These are phyloP conservation scores for Austroboletus sp. DNA, from an alignment of 1,284 basidiomycete species.

Conservation along the genomic window DNA sequence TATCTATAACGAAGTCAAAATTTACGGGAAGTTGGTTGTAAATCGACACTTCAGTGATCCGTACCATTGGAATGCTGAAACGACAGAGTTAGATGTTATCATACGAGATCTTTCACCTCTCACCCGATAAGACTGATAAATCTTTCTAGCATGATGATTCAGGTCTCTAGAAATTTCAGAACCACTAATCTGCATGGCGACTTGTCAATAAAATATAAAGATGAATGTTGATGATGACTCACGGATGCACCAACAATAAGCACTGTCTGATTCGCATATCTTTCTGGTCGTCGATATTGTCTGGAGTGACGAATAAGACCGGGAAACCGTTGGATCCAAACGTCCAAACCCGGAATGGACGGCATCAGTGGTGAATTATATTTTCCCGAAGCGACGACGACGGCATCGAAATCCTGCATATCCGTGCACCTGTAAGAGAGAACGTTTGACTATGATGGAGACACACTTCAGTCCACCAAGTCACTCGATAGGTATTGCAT, in stretches of 20 bases:
- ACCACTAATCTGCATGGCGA: constrained; percentile 6
- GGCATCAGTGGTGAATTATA: constrained; percentile 16
- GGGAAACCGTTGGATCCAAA: constrained; percentile 37
- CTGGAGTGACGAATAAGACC: constrained; percentile 38
- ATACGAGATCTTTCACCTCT: not conserved
- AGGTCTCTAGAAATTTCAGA: constrained; percentile 15
- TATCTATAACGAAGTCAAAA: constrained; percentile 2
- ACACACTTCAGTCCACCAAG: constrained; percentile 20
- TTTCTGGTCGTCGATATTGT: constrained; percentile 40
- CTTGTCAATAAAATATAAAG: not conserved
- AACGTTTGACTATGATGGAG: not conserved
- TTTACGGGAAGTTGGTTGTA: not conserved
- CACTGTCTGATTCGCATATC: constrained; percentile 37
- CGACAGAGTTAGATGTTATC: not conserved
- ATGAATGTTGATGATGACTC: not conserved
- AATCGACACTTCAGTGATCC: not conserved
- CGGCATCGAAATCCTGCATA: constrained; percentile 18
- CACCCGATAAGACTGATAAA: constrained; percentile 16
- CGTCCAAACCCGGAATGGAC: constrained; percentile 10
- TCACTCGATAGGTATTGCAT: constrained; percentile 26
- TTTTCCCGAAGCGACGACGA: constrained; percentile 14
- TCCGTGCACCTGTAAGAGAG: not conserved
- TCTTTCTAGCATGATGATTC: constrained; percentile 5
- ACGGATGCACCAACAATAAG: constrained; percentile 41
- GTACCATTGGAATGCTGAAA: constrained; percentile 7